Evolutionary conservation across 345 rosid species (phyloP).

Genomic region (Hirschfeldia incana): DNA sequence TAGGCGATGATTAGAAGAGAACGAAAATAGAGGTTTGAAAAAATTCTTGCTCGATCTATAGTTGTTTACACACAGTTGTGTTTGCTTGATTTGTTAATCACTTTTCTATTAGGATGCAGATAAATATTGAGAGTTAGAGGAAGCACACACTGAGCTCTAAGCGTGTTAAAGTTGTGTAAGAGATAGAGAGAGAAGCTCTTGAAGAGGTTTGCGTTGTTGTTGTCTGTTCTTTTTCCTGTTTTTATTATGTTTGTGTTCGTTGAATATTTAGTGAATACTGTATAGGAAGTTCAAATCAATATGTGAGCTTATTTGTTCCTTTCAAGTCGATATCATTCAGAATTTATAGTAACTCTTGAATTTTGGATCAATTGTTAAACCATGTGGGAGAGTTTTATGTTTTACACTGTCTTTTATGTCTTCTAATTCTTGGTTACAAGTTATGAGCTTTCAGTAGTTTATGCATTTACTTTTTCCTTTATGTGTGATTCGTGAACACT

Average conservation of each 20-base stretch:
- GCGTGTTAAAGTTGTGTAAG: slow-evolving; percentile 74
- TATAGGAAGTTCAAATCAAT: background rate
- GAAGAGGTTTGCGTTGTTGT: slow-evolving; percentile 67
- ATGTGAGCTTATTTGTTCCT: background rate
- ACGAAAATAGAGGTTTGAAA: background rate
- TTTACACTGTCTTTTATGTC: background rate
- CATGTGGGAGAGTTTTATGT: slow-evolving; percentile 13
- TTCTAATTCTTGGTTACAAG: background rate
- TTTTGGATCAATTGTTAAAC: slow-evolving; percentile 7
- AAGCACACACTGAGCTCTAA: slow-evolving; percentile 93
- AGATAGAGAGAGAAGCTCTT: slow-evolving; percentile 93
- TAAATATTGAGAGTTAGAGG: slow-evolving; percentile 92
- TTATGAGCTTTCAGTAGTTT: slow-evolving; percentile 21
- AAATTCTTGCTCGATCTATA: background rate
- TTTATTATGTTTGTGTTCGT: background rate
- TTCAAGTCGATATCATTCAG: slow-evolving; percentile 4
- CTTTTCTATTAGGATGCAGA: slow-evolving; percentile 42
- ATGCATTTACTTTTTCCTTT: too few species aligned
- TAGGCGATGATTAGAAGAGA: background rate
- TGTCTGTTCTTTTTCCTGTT: background rate
- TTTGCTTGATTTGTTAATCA: too few species aligned
- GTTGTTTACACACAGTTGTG: background rate
- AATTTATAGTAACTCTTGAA: background rate
- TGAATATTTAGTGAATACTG: background rate
- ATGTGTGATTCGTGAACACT: too few species aligned